These are phyloP conservation scores for Pyrus pyrifolia DNA, from an alignment of 306 rosid species.

Conservation along the genomic window DNA sequence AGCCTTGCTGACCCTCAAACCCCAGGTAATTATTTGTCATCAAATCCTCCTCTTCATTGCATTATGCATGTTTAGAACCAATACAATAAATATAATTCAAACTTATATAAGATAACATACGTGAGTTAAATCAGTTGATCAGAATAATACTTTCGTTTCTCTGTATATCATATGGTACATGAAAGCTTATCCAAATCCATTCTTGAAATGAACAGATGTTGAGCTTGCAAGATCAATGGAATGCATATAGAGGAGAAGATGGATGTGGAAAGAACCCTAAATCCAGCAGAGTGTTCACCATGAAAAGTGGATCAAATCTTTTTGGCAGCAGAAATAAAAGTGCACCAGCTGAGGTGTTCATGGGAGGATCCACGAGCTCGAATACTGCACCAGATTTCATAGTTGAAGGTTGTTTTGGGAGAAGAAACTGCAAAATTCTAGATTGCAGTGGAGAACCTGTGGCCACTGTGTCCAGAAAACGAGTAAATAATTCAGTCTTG, in stretches of 20 bases:
- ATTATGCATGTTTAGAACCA: neutral
- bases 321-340: slow-evolving; percentile 5
- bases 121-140: neutral
- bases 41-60: neutral
- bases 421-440: slow-evolving; percentile 32
- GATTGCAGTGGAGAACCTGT: slow-evolving; percentile 18
- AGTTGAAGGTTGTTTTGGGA: slow-evolving; percentile 37
- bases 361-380: neutral
- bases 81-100: too few species aligned
- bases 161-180: neutral
- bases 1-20: slow-evolving; percentile 37
- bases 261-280: slow-evolving; percentile 7
- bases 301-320: slow-evolving; percentile 27
- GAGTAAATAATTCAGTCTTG: slow-evolving; percentile 28
- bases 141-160: neutral
- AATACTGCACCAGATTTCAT: slow-evolving; percentile 25
- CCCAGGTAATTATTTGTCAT: slow-evolving; percentile 19
- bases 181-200: neutral
- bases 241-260: slow-evolving; percentile 34
- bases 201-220: slow-evolving; percentile 14
- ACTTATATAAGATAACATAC: neutral
- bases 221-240: slow-evolving; percentile 38
- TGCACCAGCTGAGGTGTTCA: slow-evolving; percentile 22
- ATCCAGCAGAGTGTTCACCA: slow-evolving; percentile 26
- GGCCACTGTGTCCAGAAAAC: slow-evolving; percentile 38